Conservation (phyloP, 2,329 filamentous ascomycete genomes). For the Botrytis cinerea region DNA sequence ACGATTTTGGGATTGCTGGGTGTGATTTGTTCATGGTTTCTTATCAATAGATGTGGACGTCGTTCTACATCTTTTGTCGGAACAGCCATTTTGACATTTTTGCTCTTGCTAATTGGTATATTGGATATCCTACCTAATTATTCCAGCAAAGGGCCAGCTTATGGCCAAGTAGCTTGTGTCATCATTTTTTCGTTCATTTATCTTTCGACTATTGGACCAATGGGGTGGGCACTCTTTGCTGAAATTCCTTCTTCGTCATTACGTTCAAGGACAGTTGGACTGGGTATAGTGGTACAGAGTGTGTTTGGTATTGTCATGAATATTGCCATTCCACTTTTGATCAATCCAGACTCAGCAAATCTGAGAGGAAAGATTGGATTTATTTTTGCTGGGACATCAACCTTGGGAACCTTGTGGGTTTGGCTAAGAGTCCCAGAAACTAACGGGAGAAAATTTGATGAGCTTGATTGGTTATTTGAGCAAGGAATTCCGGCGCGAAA, state of each 20-base stretch:
- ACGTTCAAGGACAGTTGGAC: slow-evolving; percentile 17
- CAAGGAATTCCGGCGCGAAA: slow-evolving; percentile 18
- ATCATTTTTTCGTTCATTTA: slow-evolving; percentile 22
- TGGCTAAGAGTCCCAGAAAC: slow-evolving; percentile 23
- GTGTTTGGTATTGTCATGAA: slow-evolving; percentile 22
- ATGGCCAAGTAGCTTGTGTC: slow-evolving; percentile 21
- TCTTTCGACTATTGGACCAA: slow-evolving; percentile 19
- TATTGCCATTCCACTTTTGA: slow-evolving; percentile 21
- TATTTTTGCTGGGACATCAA: slow-evolving; percentile 18
- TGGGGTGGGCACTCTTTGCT: slow-evolving; percentile 24
- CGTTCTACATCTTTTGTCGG: slow-evolving; percentile 22
- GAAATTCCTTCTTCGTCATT: slow-evolving; percentile 20
- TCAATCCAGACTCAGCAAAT: slow-evolving; percentile 21
- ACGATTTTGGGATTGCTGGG: slow-evolving; percentile 16
- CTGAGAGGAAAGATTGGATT: slow-evolving; percentile 23
- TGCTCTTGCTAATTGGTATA: slow-evolving; percentile 19
- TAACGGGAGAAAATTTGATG: slow-evolving; percentile 15
- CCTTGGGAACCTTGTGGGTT: slow-evolving; percentile 5
- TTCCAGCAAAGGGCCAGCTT: slow-evolving; percentile 14
- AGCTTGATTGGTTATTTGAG: slow-evolving; percentile 23
- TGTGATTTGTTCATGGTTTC: slow-evolving; percentile 23
- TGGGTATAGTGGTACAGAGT: slow-evolving; percentile 24
- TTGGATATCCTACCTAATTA: slow-evolving; percentile 23
- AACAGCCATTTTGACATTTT: slow-evolving; percentile 13
- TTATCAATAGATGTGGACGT: slow-evolving; percentile 23